A percentile compares a stretch with the other conserved stretches of the same genome.
These are phyloP conservation scores for Zygnema circumcarinatum DNA, from an alignment of 139 green algal genomes.

Conservation along the genomic window DNA sequence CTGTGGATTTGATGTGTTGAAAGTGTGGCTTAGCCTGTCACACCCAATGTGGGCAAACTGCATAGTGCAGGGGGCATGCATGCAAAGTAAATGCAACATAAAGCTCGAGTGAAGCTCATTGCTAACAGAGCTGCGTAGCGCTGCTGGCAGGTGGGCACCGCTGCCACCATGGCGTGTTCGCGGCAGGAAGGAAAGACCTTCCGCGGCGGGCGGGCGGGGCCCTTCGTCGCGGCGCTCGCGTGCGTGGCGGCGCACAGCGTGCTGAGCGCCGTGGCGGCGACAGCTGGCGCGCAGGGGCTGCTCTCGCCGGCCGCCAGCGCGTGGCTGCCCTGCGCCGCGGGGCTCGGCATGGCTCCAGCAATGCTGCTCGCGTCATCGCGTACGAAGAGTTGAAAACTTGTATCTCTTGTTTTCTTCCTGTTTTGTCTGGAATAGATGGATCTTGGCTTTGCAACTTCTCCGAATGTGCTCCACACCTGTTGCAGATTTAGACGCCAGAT, in stretches of 20 bases:
- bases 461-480: background rate
- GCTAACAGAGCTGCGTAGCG: no score
- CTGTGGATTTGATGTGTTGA: background rate
- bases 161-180: background rate
- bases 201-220: background rate
- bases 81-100: no score
- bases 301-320: background rate
- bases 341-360: background rate
- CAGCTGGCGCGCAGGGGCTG: background rate
- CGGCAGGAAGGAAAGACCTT: background rate
- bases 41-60: background rate
- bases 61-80: no score
- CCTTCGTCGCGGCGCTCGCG: background rate
- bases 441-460: background rate
- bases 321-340: background rate
- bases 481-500: background rate
- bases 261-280: background rate
- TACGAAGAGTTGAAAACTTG: background rate
- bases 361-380: background rate
- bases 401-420: background rate
- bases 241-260: background rate
- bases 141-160: background rate
- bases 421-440: background rate
- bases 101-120: no score
- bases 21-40: background rate